A percentile compares a stretch with the other conserved stretches of the same genome.
Conservation (phyloP, 2,329 filamentous ascomycete species). For the Tolypocladium inflatum region DNA sequence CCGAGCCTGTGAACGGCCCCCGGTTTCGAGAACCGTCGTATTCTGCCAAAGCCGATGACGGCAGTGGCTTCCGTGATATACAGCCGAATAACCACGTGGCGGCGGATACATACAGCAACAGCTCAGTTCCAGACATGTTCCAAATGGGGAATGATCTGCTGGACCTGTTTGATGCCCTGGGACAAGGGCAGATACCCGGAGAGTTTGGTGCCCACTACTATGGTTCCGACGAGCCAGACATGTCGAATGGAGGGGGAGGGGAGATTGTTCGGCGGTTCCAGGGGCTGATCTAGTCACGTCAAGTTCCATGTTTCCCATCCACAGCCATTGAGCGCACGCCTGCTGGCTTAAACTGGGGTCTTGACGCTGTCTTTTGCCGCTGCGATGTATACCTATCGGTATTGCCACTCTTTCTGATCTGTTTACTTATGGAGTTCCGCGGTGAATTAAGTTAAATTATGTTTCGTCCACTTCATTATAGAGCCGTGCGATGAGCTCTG, state of each 20-base stretch:
- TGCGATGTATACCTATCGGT: background rate
- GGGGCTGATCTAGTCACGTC: constrained; percentile 16
- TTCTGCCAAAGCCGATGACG: background rate
- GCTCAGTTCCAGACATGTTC: constrained; percentile 19
- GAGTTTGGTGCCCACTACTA: constrained; percentile 6
- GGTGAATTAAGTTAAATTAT: too few species aligned
- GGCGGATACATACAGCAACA: constrained; percentile 1
- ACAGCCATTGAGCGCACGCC: background rate
- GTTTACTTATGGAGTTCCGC: too few species aligned
- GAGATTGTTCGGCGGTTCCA: constrained; percentile 23
- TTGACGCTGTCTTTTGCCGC: background rate
- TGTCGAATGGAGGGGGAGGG: constrained; percentile 10
- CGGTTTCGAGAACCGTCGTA: background rate
- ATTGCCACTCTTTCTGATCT: background rate
- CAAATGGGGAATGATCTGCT: constrained; percentile 25
- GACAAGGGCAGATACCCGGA: constrained; percentile 15
- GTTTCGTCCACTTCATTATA: too few species aligned
- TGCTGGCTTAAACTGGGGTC: background rate
- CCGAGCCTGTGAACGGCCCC: background rate
- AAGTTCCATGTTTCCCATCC: background rate
- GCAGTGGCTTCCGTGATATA: background rate
- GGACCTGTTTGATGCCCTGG: constrained; percentile 24
- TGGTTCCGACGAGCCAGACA: constrained; percentile 5
- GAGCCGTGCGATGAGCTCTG: too few species aligned
- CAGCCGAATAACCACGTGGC: constrained; percentile 2